Evolutionary conservation across 495 filamentous ascomycete genomes (phyloP).

Genomic region (Penicillium cinerascens): DNA sequence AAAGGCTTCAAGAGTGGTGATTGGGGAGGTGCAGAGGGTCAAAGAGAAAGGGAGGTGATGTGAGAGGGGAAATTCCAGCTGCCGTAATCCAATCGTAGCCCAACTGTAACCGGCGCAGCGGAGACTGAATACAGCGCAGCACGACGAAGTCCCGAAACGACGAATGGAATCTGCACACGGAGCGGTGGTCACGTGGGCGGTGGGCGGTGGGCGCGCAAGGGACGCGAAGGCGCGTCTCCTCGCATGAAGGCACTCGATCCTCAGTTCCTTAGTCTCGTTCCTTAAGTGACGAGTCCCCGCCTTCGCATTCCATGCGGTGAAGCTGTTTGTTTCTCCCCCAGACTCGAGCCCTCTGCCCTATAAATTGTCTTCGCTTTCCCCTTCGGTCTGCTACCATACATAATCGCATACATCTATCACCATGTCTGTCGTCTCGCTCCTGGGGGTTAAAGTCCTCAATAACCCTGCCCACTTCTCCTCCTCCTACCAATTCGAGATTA

Average conservation of each 20-base stretch:
- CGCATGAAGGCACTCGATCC: constrained; percentile 12
- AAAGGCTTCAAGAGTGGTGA: background rate
- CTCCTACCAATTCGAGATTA: constrained; percentile 95
- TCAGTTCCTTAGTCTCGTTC: constrained; percentile 5
- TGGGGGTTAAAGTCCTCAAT: constrained; percentile 92
- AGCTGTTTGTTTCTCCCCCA: constrained; percentile 21
- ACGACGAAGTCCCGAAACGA: too few species aligned
- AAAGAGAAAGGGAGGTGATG: background rate
- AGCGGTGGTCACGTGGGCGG: constrained; percentile 22
- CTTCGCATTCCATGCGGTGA: constrained; percentile 27
- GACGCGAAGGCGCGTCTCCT: constrained; percentile 31
- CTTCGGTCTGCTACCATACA: constrained; percentile 15
- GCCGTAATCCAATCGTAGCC: background rate
- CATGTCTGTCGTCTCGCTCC: constrained; percentile 96
- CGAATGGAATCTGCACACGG: background rate
- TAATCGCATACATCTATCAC: constrained; percentile 29
- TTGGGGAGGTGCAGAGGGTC: background rate
- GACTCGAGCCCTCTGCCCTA: constrained; percentile 50
- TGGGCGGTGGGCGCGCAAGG: constrained; percentile 31
- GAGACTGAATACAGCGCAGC: background rate
- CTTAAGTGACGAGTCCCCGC: constrained; percentile 2
- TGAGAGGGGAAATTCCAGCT: background rate
- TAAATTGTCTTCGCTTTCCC: constrained; percentile 77
- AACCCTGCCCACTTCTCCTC: constrained; percentile 90
- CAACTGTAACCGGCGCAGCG: background rate